Base-by-base conservation (phyloP, 1,284 basidiomycete genomes). In the Heterobasidion irregulare region DNA sequence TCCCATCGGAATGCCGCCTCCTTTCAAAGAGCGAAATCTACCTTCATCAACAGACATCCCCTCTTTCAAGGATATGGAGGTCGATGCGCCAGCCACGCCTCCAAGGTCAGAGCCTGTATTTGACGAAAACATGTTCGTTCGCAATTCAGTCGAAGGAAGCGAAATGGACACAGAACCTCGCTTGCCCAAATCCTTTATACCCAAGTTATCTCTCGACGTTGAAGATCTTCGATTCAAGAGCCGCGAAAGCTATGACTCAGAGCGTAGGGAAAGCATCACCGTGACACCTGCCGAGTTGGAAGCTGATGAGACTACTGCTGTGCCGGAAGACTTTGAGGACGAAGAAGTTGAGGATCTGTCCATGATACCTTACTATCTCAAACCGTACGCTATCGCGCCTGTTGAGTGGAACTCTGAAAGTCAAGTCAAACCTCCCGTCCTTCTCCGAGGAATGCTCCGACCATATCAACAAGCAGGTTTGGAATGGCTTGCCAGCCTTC, bases 391-490 rank as follows among this genome's bases (percentile, higher is more conserved):
- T 12, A 83, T 86, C 32, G 78, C 84, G 2, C 82, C 80, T 2
- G 78, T 89, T 4, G 75, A 83, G 19, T 86, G 84, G 82, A 74
- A 84, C 57, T 67, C 78, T 6, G 70, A 79, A 53, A 63, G 72
- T 53, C 79, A 79, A 64, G 72, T 96, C 44, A 83, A 78, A 45
- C 80, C 86, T 9, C 94, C 95, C 0, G 80, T 92, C 54, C 75
- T 98, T 8, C 76, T 98, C 2, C 86, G 96, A 12, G 96, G 94
- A 0, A 82, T 82, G 2, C 76, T 99, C 43, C 86, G 95, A 16
- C 94, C 94, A 1, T 99, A 99, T 66, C 96, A 99, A 66, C 92
- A 95, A 61, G 83, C 89, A 12, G 96, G 96, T 0, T 72, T 98
- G 53, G 94, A 98, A 65, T 99, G 96, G 96, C 83, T 99, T 8